Evolutionary conservation across 1,139 yeast species (phyloP), one percentile per base, ranked within the genome.

Genomic region (Dujonia santamariae): DNA sequence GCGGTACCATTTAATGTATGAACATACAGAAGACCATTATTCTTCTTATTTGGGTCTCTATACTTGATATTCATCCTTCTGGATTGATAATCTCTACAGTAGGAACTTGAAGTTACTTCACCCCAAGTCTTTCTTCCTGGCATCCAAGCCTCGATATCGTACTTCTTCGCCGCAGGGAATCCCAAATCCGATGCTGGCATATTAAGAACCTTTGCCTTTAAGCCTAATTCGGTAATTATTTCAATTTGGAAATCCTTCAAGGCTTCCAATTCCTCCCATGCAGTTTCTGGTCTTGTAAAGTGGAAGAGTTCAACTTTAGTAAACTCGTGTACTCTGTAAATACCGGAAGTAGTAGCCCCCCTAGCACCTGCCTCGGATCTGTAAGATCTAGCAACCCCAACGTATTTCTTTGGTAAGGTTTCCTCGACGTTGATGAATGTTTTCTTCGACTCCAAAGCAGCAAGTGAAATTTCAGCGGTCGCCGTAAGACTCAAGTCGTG

Each of bases 361-460:
- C 96, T 74, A 2, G 98, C 94, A 2, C 98, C 98, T 0, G 98
- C 98, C 55, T 94, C 99, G 0, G 97, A 96, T 43, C 99, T 71
- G 53, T 80, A 94, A 41, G 96, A 79, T 45, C 97, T 69, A 31
- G 95, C 84, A 1, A 87, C 72, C 0, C 97, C 99, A 8, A 81
- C 95, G 31, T 76, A 72, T 47, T 75, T 78, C 12, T 63, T 46
- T 0, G 95, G 88, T 9, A 70, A 49, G 0, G 59, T 59, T 24
- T 45, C 53, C 3, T 42, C 37, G 4, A 46, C 34, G 13, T 50
- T 50, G 4, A 39, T 40, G 13, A 54, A 42, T 1, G 47, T 43
- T 3, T 50, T 43, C 3, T 64, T 59, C 1, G 67, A 58, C 43
- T 55, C 67, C 42, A 83, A 62, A 0, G 90, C 97, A 0, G 97